These are phyloP conservation scores for Coffea canephora DNA, from an alignment of 257 asterid species.

Conservation along the genomic window DNA sequence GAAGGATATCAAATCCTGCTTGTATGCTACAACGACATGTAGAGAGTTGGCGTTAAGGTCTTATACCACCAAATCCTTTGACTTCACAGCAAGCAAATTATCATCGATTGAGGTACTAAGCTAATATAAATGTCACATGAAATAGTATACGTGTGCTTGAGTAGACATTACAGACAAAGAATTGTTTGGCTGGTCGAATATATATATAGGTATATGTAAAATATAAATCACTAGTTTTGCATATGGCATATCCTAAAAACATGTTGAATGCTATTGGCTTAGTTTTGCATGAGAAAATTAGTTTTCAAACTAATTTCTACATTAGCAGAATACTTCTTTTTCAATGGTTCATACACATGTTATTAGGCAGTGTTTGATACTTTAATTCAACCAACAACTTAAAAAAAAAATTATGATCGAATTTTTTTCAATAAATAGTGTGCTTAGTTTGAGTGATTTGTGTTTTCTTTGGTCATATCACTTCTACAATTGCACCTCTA, in stretches of 20 bases:
- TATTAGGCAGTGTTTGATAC: background rate
- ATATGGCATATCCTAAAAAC: background rate
- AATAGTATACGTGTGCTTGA: background rate
- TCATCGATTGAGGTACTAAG: constrained; percentile 32
- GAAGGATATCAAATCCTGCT: constrained; percentile 38
- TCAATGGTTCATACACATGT: too few species aligned
- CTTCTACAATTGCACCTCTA: background rate
- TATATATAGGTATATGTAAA: too few species aligned
- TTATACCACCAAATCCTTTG: constrained; percentile 20
- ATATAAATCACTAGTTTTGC: too few species aligned
- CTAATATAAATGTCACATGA: background rate
- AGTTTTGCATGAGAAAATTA: too few species aligned
- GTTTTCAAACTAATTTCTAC: too few species aligned
- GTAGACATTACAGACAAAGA: too few species aligned
- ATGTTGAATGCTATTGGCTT: too few species aligned
- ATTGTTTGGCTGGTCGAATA: too few species aligned
- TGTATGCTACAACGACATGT: constrained; percentile 31
- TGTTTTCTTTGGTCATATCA: background rate
- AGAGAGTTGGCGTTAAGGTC: constrained; percentile 26
- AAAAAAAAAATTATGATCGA: too few species aligned
- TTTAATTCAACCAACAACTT: too few species aligned
- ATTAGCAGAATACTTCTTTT: too few species aligned
- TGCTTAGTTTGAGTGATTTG: background rate
- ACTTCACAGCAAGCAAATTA: constrained; percentile 15
- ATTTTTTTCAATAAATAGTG: background rate